Conservation (phyloP, 2,329 filamentous ascomycete genomes). For the Epichloe uncinata region DNA sequence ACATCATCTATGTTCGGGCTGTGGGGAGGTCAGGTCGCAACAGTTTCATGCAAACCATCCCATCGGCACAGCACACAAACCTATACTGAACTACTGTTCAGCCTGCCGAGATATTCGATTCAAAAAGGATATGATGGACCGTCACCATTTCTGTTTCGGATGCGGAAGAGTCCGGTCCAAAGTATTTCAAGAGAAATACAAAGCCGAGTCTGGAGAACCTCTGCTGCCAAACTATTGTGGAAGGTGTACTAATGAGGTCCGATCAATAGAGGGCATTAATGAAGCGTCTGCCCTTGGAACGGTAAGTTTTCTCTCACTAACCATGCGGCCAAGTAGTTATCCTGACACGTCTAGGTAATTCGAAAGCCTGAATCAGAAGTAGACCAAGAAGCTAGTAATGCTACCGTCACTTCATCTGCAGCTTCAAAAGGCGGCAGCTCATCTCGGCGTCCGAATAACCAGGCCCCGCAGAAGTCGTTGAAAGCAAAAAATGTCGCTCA, state of each 20-base stretch:
- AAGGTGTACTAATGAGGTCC: constrained; percentile 15
- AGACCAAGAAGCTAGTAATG: not conserved
- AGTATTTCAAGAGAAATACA: constrained; percentile 12
- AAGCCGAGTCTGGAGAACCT: constrained; percentile 11
- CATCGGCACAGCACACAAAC: constrained; percentile 10
- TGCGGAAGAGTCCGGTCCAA: constrained; percentile 16
- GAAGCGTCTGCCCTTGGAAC: constrained; percentile 17
- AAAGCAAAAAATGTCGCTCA: not conserved
- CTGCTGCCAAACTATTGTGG: constrained; percentile 22
- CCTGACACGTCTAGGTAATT: not conserved
- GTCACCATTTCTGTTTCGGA: constrained; percentile 28
- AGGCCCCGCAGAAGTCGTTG: not conserved
- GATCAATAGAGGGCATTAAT: constrained; percentile 10
- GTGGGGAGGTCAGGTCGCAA: constrained; percentile 21
- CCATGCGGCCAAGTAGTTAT: not conserved
- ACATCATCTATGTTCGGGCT: constrained; percentile 23
- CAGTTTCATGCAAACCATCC: constrained; percentile 23
- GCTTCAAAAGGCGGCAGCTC: not conserved
- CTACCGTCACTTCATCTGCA: not conserved
- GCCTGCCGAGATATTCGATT: constrained; percentile 18
- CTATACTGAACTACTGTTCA: constrained; percentile 22
- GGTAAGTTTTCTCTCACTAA: constrained; percentile 4
- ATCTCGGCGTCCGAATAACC: not conserved
- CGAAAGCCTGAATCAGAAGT: not conserved
- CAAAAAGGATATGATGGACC: constrained; percentile 10